Base-by-base conservation (phyloP, 495 filamentous ascomycete species). In the Sporormia fimetaria region DNA sequence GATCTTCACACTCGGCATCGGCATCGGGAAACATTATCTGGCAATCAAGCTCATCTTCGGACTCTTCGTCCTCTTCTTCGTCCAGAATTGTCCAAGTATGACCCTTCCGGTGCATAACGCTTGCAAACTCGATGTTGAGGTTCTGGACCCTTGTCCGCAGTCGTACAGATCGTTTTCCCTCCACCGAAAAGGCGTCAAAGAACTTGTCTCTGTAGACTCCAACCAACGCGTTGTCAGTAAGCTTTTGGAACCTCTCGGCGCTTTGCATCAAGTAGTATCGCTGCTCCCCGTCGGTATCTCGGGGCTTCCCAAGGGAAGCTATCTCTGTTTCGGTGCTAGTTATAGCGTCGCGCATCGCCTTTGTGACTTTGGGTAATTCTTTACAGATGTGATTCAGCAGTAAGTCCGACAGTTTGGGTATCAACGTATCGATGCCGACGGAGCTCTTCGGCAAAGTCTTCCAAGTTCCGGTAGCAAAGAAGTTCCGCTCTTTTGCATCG, bases 51-150 rank as follows among this genome's bases (percentile, higher is more conserved):
- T 10, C 25, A 3, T 12, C 9, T 35, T 22, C 22, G 12, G 12
- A n/a, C 6, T 34, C 24, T 10, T 16, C 4, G 12, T 3, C 11
- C 35, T 41, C 16, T 2, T 18, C 14, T 4, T 46, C 44, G n/a
- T 41, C 37, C 8, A 36, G 1, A 6, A 49, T 39, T 6, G 36
- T 22, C 39, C 45, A 42, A 9, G 29, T 42, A 32, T 49, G 45
- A 1, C 45, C 45, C 20, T 42, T 8, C 7, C 6, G 11, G 15
- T 32, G 31, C 45, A 49, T 49, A 0, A 4, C 3, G 17, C n/a
- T 31, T 1, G 45, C 37, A 42, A 49, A 49, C 16, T 37, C 26
- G 5, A 42, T 39, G 31, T 49, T 49, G 5, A 42, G 33, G 18
- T 49, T 49, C n/a, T 27, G 38, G 11, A 49, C 15, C 8, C 16